phyloP scores from a whole-genome alignment of 768 basidiomycete genomes.

The Tulasnella sp. region DNA sequence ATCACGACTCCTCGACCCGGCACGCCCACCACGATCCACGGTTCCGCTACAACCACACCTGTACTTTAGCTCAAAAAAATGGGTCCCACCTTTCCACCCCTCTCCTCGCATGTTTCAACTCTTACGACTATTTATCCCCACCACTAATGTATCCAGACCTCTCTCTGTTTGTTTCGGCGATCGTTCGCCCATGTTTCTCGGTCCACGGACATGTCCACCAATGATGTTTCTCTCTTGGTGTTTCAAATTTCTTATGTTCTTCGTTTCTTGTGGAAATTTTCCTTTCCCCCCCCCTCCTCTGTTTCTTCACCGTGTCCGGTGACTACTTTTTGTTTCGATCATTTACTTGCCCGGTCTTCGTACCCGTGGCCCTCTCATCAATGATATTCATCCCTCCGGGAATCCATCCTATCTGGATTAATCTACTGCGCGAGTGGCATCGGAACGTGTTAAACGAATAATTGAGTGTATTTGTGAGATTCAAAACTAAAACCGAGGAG shows the following conservation, averaged over 20 bases:
- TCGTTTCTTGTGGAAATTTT: background rate
- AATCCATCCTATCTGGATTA: background rate
- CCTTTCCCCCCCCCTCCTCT: background rate
- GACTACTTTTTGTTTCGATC: background rate
- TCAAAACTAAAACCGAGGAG: background rate
- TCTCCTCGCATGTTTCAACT: background rate
- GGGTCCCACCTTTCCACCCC: no score
- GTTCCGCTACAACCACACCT: background rate
- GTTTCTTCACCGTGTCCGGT: background rate
- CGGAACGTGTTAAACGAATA: background rate
- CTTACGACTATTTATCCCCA: background rate
- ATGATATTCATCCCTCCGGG: background rate
- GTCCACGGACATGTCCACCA: background rate
- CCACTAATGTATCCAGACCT: background rate
- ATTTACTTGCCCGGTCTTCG: background rate
- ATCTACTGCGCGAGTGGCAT: background rate
- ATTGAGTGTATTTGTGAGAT: background rate
- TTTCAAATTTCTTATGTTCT: background rate
- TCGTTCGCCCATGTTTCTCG: background rate
- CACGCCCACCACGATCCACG: background rate
- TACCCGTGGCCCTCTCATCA: background rate
- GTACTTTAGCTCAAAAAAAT: background rate
- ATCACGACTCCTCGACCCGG: slow-evolving; percentile 8
- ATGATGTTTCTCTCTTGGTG: background rate
- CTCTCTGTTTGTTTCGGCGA: background rate